Percentiles rank a stretch among this genome's conserved stretches.
Evolutionary conservation across 192 early-diverging fungal species (phyloP).

Genomic region (Dimargaris cristalligena): DNA sequence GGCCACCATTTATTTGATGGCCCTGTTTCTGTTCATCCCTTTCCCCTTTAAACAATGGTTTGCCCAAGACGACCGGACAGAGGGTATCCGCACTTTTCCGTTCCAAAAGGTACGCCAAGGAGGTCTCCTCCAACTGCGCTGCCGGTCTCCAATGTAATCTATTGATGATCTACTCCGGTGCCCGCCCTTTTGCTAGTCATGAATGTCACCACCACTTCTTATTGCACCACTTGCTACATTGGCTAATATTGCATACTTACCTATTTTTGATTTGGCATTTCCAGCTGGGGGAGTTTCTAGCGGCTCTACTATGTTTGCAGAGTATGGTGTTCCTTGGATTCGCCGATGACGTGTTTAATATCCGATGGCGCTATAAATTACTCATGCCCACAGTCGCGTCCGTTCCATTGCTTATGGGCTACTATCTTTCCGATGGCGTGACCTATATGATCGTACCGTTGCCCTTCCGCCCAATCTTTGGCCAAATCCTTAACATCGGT

Average conservation of each 20-base stretch:
- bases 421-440: conserved; percentile 75
- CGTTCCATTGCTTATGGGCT: conserved; percentile 85
- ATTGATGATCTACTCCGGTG: too few relatives aligned
- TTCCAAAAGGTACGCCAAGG: conserved; percentile 39
- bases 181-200: too few relatives aligned
- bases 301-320: conserved; percentile 77
- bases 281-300: conserved; percentile 80
- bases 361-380: conserved; percentile 92
- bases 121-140: too few relatives aligned
- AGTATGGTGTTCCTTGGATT: conserved; percentile 97
- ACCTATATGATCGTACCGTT: conserved; percentile 80
- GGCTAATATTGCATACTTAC: too few relatives aligned
- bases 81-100: conserved; percentile 38
- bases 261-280: background rate
- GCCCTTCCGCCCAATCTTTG: conserved; percentile 54
- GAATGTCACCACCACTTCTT: too few relatives aligned
- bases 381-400: conserved; percentile 83
- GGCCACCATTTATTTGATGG: conserved; percentile 73
- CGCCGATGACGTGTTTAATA: conserved; percentile 93
- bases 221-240: too few relatives aligned
- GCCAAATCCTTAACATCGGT: conserved; percentile 58
- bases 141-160: too few relatives aligned
- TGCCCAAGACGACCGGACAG: conserved; percentile 19
- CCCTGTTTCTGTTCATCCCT: conserved; percentile 84
- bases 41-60: conserved; percentile 85